Conservation (phyloP, 2,329 filamentous ascomycete genomes). For the Eutypella sp. region DNA sequence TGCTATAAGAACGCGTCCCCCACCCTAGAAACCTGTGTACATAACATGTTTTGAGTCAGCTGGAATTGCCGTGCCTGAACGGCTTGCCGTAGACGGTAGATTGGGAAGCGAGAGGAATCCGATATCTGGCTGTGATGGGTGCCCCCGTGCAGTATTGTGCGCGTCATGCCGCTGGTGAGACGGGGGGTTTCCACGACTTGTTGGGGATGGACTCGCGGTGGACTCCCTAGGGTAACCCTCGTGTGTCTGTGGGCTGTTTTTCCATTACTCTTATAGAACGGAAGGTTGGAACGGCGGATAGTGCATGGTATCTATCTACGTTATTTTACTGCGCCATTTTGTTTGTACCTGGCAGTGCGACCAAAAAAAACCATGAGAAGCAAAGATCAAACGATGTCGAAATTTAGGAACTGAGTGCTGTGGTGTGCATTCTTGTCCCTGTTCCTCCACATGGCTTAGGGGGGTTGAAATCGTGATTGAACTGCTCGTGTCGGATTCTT, state of each 20-base stretch:
- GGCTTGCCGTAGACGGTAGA: not conserved
- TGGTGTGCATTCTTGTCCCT: too few relatives aligned
- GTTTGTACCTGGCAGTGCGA: not conserved
- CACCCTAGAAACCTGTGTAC: slow-evolving; percentile 1
- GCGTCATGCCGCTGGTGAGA: not conserved
- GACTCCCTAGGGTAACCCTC: too few relatives aligned
- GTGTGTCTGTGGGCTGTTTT: not conserved
- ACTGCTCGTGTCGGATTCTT: too few relatives aligned
- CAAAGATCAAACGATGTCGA: not conserved
- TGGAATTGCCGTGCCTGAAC: too few relatives aligned
- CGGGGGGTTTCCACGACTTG: not conserved
- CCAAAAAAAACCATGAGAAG: not conserved
- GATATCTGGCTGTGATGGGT: not conserved
- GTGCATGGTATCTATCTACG: slow-evolving; percentile 1
- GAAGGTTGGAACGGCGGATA: not conserved
- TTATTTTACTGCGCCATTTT: not conserved
- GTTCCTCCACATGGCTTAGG: too few relatives aligned
- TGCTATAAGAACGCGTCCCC: slow-evolving; percentile 61
- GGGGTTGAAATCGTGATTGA: too few relatives aligned
- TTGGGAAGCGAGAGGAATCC: not conserved
- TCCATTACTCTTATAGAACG: not conserved
- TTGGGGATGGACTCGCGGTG: too few relatives aligned
- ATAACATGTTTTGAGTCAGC: not conserved
- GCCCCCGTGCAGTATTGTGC: not conserved
- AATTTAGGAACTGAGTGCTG: too few relatives aligned